Evolutionary conservation across 2,329 filamentous ascomycete species (phyloP).

Genomic region (Diaporthe amygdali): DNA sequence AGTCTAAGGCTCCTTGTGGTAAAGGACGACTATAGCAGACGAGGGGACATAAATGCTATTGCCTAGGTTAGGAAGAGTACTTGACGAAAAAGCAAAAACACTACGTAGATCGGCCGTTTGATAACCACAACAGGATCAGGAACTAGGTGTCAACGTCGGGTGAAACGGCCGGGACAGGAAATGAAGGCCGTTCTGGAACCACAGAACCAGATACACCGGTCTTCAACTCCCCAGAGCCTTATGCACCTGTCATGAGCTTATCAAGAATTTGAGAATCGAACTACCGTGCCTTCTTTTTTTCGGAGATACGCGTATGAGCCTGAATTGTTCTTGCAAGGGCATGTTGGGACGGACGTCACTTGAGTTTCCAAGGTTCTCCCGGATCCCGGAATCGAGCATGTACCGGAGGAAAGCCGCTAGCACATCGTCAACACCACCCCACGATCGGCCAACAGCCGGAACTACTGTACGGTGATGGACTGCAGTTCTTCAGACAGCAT

Average conservation of each 20-base stretch:
- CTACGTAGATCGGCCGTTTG: conserved; percentile 8
- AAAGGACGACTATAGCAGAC: background rate
- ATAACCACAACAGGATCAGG: conserved; percentile 1
- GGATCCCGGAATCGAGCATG: background rate
- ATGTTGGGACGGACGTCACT: background rate
- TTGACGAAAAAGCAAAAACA: background rate
- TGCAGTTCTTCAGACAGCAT: background rate
- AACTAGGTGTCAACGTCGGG: conserved; percentile 2
- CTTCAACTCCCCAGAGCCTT: background rate
- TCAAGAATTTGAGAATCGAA: no score
- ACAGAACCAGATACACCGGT: background rate
- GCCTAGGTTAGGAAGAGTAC: background rate
- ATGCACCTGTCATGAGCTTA: background rate
- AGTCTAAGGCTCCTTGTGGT: background rate
- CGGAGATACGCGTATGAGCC: no score
- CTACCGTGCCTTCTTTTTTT: background rate
- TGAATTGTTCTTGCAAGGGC: no score
- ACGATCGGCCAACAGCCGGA: background rate
- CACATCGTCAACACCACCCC: background rate
- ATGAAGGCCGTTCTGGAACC: background rate
- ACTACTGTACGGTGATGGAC: background rate
- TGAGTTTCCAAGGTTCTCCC: background rate
- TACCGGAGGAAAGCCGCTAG: background rate
- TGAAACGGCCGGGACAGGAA: conserved; percentile 1
- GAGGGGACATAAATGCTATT: background rate